These are phyloP conservation scores for Aaosphaeria arxii DNA, from an alignment of 2,329 filamentous ascomycete genomes.

Conservation along the genomic window DNA sequence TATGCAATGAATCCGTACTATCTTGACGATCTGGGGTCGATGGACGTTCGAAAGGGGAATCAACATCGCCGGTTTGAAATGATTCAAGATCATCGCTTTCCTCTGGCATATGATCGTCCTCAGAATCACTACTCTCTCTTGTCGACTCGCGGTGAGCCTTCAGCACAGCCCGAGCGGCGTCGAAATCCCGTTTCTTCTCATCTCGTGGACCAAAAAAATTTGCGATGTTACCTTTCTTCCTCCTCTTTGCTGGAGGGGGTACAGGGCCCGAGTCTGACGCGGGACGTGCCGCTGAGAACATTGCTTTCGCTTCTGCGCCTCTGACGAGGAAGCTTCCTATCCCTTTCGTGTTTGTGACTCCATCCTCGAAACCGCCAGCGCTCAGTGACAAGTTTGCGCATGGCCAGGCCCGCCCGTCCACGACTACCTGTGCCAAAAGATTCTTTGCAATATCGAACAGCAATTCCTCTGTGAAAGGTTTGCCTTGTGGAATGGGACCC, in stretches of 20 bases:
- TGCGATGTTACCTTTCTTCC: constrained; percentile 32
- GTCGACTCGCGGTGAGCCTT: constrained; percentile 26
- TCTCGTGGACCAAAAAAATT: constrained; percentile 34
- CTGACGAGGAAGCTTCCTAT: constrained; percentile 84
- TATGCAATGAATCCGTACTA: neutral
- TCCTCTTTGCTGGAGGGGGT: constrained; percentile 26
- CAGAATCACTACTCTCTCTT: constrained; percentile 19
- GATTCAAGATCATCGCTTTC: constrained; percentile 2
- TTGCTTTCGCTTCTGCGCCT: constrained; percentile 54
- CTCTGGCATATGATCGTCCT: constrained; percentile 6
- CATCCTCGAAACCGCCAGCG: constrained; percentile 90
- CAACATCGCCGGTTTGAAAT: neutral
- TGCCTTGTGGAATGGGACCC: constrained; percentile 73
- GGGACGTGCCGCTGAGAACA: constrained; percentile 23
- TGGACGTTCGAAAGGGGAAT: constrained; percentile 2
- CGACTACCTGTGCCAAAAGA: constrained; percentile 72
- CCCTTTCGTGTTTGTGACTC: constrained; percentile 75
- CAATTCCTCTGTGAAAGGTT: constrained; percentile 65
- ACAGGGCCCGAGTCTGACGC: constrained; percentile 10
- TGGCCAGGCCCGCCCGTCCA: constrained; percentile 80
- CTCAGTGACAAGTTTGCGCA: constrained; percentile 87
- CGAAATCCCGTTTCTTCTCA: constrained; percentile 30
- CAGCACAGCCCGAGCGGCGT: constrained; percentile 28
- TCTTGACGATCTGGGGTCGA: constrained; percentile 8
- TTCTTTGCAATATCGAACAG: constrained; percentile 75